phyloP scores from a whole-genome alignment of 2,329 filamentous ascomycete genomes.

The Chaetothyriales sp. region DNA sequence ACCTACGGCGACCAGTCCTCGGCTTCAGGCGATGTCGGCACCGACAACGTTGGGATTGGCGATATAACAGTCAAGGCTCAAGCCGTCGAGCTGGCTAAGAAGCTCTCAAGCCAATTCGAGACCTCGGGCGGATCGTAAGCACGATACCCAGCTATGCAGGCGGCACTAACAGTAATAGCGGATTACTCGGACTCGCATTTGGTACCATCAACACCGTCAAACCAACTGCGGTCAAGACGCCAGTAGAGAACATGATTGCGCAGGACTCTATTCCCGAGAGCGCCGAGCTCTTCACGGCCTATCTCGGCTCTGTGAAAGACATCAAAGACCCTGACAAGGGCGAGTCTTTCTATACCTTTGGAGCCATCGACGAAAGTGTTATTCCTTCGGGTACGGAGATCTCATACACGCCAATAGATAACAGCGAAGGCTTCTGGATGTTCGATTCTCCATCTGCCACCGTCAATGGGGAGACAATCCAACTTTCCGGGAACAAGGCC shows the following conservation, averaged over 20 bases:
- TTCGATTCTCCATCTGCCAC: slow-evolving; percentile 45
- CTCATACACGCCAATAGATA: slow-evolving; percentile 49
- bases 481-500: slow-evolving; percentile 45
- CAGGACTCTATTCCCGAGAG: slow-evolving; percentile 41
- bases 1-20: slow-evolving; percentile 55
- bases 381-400: slow-evolving; percentile 41
- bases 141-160: background rate
- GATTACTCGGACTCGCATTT: slow-evolving; percentile 46
- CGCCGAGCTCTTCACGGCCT: slow-evolving; percentile 49
- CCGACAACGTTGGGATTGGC: slow-evolving; percentile 49
- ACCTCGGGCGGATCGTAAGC: slow-evolving; percentile 31
- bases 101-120: slow-evolving; percentile 45
- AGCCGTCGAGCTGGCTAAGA: slow-evolving; percentile 50
- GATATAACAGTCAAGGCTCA: slow-evolving; percentile 49
- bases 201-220: slow-evolving; percentile 50
- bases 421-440: slow-evolving; percentile 54
- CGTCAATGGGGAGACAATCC: slow-evolving; percentile 43
- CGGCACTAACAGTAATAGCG: slow-evolving; percentile 29
- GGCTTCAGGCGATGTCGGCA: slow-evolving; percentile 52
- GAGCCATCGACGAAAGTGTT: slow-evolving; percentile 54
- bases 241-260: slow-evolving; percentile 55
- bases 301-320: slow-evolving; percentile 46
- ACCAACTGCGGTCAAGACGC: slow-evolving; percentile 43
- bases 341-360: slow-evolving; percentile 58
- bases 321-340: slow-evolving; percentile 30